These are phyloP conservation scores for Lyophyllum shimeji DNA, from an alignment of 768 basidiomycete genomes.

Conservation along the genomic window DNA sequence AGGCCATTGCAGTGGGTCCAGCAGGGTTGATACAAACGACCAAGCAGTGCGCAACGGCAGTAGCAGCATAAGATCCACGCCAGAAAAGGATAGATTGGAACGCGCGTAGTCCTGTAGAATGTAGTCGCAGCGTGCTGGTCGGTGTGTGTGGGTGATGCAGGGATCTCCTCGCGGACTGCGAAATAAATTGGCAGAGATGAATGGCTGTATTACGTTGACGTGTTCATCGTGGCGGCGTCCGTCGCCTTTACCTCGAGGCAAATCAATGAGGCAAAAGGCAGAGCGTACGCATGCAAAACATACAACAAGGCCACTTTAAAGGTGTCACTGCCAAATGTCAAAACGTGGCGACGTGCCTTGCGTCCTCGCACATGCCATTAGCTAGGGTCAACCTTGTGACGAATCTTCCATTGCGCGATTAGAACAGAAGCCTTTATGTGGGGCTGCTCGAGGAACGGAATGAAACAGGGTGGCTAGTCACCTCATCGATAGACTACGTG, in stretches of 20 bases:
- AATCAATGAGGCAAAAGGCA: background rate
- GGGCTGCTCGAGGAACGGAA: background rate
- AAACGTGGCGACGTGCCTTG: background rate
- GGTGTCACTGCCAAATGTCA: constrained; percentile 2
- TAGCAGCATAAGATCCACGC: background rate
- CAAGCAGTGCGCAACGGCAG: background rate
- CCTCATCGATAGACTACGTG: background rate
- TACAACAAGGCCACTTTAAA: constrained; percentile 1
- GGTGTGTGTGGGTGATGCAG: background rate
- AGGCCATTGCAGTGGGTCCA: background rate
- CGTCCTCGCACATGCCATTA: background rate
- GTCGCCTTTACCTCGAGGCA: constrained; percentile 1
- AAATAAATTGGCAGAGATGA: constrained; percentile 1
- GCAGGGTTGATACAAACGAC: background rate
- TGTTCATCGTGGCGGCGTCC: constrained; percentile 1
- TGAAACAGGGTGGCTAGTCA: background rate
- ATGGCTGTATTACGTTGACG: constrained; percentile 2
- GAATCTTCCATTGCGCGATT: background rate
- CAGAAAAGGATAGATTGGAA: constrained; percentile 4
- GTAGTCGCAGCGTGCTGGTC: background rate
- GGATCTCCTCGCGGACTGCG: constrained; percentile 2
- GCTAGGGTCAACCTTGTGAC: background rate
- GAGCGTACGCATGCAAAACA: background rate
- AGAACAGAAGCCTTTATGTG: background rate
- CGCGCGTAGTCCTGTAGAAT: background rate